phyloP scores from a whole-genome alignment of 352 stramenopile genomes.

The Globisporangium polare region DNA sequence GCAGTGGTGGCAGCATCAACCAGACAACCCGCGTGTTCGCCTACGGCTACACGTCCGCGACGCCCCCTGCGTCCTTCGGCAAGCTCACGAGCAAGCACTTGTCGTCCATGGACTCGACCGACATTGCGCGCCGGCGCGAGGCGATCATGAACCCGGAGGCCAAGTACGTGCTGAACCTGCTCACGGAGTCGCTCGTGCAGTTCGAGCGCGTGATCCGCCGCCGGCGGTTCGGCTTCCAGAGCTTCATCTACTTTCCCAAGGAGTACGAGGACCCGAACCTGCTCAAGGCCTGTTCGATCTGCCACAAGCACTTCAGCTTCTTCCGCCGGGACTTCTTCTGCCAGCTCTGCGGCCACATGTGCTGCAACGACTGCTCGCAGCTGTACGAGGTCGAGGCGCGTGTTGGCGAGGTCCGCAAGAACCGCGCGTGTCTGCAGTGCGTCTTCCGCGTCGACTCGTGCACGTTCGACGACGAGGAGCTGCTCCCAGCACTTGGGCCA shows the following conservation, averaged over 20 bases:
- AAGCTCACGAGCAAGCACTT: conserved; percentile 22
- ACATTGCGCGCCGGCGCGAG: conserved; percentile 28
- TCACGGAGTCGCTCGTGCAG: conserved; percentile 46
- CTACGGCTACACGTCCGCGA: conserved; percentile 50
- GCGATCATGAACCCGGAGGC: conserved; percentile 50
- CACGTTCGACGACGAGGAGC: conserved; percentile 43
- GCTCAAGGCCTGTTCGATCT: conserved; percentile 39
- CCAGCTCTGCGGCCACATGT: conserved; percentile 45
- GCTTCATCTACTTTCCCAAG: conserved; percentile 60
- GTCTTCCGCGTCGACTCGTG: conserved; percentile 42
- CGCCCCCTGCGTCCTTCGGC: conserved; percentile 18
- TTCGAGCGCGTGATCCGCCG: conserved; percentile 59
- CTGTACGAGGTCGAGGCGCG: conserved; percentile 39
- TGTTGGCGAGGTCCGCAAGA: conserved; percentile 34
- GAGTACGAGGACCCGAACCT: conserved; percentile 25
- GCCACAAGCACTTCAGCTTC: conserved; percentile 38
- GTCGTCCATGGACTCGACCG: conserved; percentile 18
- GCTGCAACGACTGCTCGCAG: conserved; percentile 40
- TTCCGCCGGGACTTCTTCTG: conserved; percentile 49
- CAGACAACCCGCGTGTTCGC: conserved; percentile 45
- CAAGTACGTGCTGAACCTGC: conserved; percentile 30
- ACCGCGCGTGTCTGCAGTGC: conserved; percentile 38
- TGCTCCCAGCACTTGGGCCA: conserved; percentile 38
- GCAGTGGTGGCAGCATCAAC: conserved; percentile 22
- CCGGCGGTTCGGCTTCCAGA: conserved; percentile 62